phyloP scores from a whole-genome alignment of 192 early-diverging fungal genomes.

The Coemansia sp. region DNA sequence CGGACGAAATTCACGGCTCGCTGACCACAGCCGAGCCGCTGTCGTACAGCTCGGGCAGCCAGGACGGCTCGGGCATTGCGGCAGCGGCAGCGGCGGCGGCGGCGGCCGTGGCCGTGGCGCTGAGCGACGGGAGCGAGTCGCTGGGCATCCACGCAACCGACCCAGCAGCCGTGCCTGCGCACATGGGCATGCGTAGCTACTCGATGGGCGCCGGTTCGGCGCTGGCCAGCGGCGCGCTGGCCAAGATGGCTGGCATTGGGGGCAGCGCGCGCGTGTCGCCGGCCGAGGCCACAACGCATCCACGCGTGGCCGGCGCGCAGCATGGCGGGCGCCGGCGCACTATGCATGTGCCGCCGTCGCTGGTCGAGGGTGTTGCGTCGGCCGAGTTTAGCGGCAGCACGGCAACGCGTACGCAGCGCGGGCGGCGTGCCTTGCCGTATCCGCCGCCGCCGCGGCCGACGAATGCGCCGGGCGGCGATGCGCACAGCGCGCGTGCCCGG shows the following conservation, averaged over 20 bases:
- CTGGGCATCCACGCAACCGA: constrained; percentile 4
- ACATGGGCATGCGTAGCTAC: constrained; percentile 11
- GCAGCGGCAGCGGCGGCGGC: constrained; percentile 25
- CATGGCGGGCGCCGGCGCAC: constrained; percentile 31
- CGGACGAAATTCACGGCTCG: background rate
- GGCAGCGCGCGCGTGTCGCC: background rate
- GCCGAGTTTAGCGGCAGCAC: constrained; percentile 15
- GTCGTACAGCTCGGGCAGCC: constrained; percentile 8
- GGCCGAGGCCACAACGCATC: background rate
- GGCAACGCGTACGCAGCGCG: background rate
- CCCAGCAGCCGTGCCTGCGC: background rate
- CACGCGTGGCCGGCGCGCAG: background rate
- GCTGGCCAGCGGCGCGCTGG: background rate
- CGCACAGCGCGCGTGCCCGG: background rate
- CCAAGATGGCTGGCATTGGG: background rate
- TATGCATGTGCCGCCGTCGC: constrained; percentile 47
- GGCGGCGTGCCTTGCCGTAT: background rate
- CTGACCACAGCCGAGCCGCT: constrained; percentile 8
- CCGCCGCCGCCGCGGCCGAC: constrained; percentile 3
- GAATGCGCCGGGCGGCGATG: background rate
- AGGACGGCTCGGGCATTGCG: constrained; percentile 2
- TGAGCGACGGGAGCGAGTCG: constrained; percentile 18
- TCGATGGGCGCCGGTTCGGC: constrained; percentile 11
- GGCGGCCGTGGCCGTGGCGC: constrained; percentile 26
- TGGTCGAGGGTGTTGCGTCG: constrained; percentile 36